Evolutionary conservation across 2,329 filamentous ascomycete species (phyloP), one percentile per base, ranked within the genome.

Genomic region (Aspergillus ruber): DNA sequence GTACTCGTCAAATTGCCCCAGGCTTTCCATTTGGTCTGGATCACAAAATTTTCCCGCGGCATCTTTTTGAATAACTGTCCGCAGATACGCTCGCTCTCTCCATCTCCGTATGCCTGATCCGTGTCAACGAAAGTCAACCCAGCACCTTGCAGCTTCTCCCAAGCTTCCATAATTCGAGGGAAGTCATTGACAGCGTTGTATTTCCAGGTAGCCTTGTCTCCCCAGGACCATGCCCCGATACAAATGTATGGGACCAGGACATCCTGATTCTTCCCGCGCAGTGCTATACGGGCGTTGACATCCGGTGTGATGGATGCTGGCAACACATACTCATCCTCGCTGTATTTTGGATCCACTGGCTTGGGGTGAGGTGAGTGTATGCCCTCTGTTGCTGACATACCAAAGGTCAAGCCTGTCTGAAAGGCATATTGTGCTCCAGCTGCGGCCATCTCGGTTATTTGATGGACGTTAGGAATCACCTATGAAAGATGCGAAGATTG

Each of bases 51-150:
- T 18, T 67, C 58, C 4, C 66, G 58, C 17, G 61, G 57, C 49
- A 68, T 60, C 1, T 59, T 67, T 23, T 61, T 55, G 49, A 73
- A 64, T n/a, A 74, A 56, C 18, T 62, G 59, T 3, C 68, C 66
- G 47, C 70, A 66, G 52, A 74, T 72, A 8, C 60, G 59, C 52
- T 74, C 72, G 46, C 66, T 70, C 47, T 71, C 63, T 3, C 71
- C 69, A 21, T 59, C 61, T 36, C 70, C 71, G 51, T 74, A 74
- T 13, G 61, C 66, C 56, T 73, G 67, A 7, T 71, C 70, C 5
- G 70, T 74, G 51, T 74, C 72, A 49, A 74, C 65, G 48, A 73
- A 73, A 46, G 67, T 71, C 20, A 73, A 49, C 12, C 66, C 65
- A 4, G 63, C 60, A 6, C 60, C 52, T 43, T 68, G 60, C n/a